A percentile compares a stretch with the other conserved stretches of the same genome.
Conservation (phyloP, 441 rosid genomes). For the Metrosideros polymorpha region DNA sequence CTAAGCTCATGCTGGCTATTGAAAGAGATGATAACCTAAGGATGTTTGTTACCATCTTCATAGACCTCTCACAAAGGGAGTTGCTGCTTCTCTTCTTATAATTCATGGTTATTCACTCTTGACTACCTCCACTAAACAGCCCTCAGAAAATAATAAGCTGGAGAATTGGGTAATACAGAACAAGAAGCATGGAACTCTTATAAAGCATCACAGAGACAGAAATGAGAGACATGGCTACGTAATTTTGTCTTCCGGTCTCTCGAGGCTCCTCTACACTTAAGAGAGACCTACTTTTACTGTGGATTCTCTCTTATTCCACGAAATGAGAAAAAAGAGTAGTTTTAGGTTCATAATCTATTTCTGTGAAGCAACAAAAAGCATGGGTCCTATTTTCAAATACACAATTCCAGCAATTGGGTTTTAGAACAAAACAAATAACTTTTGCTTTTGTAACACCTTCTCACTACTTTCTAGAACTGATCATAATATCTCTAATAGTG, state of each 20-base stretch:
- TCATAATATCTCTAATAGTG: not conserved
- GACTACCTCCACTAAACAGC: not conserved
- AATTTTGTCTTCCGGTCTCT: not conserved
- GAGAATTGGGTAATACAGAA: not conserved
- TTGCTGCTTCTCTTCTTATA: constrained; percentile 14
- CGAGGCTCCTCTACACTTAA: not conserved
- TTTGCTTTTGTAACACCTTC: not conserved
- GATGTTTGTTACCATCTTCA: constrained; percentile 39
- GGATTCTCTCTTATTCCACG: not conserved
- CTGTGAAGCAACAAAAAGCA: not conserved
- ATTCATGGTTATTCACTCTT: constrained; percentile 11
- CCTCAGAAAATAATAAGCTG: not conserved
- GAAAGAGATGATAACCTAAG: constrained; percentile 41
- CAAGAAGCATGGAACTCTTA: not conserved
- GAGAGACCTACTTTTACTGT: not conserved
- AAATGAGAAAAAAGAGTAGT: not conserved
- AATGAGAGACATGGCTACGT: not conserved
- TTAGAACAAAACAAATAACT: not conserved
- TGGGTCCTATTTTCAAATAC: not conserved
- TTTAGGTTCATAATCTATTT: not conserved
- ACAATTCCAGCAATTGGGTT: not conserved
- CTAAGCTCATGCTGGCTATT: constrained; percentile 40
- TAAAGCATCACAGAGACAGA: not conserved
- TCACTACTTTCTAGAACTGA: not conserved
- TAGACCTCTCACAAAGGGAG: constrained; percentile 36